phyloP scores from a whole-genome alignment of 1,284 basidiomycete species.

The Cryptococcus sp. region DNA sequence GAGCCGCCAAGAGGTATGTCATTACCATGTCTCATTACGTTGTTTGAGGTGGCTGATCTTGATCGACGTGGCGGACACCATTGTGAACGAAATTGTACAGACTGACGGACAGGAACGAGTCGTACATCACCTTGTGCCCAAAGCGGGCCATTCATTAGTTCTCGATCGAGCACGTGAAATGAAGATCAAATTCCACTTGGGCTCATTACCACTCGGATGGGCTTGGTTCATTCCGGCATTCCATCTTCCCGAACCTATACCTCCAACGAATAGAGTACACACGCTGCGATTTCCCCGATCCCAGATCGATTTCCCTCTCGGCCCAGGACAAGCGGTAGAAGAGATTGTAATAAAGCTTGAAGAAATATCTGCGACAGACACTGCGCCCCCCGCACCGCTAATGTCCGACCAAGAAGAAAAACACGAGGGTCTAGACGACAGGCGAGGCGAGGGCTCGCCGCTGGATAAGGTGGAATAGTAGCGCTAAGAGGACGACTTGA shows the following conservation, averaged over 20 bases:
- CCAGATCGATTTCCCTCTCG: conserved; percentile 71
- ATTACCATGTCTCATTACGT: not conserved
- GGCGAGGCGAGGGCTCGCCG: conserved; percentile 7
- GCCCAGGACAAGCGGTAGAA: conserved; percentile 61
- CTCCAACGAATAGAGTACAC: conserved; percentile 46
- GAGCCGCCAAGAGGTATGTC: conserved; percentile 18
- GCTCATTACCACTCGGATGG: conserved; percentile 73
- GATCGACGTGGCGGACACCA: conserved; percentile 41
- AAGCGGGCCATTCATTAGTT: conserved; percentile 46
- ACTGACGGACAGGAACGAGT: conserved; percentile 12
- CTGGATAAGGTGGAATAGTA: too few species aligned
- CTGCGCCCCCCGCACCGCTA: conserved; percentile 15
- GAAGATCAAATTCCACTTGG: conserved; percentile 71
- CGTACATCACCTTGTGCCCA: conserved; percentile 22
- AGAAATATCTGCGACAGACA: conserved; percentile 17
- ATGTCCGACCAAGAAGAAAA: conserved; percentile 27
- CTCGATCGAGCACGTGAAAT: conserved; percentile 67
- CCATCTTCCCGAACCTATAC: conserved; percentile 59
- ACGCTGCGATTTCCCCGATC: conserved; percentile 46
- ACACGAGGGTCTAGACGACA: conserved; percentile 18
- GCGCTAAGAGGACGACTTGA: too few species aligned
- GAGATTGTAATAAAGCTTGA: conserved; percentile 51
- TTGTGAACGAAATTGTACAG: too few species aligned
- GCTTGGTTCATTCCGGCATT: conserved; percentile 77
- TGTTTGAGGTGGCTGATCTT: conserved; percentile 32